These are phyloP conservation scores for Hypoxylon sp. DNA, from an alignment of 2,329 filamentous ascomycete genomes.

Conservation along the genomic window DNA sequence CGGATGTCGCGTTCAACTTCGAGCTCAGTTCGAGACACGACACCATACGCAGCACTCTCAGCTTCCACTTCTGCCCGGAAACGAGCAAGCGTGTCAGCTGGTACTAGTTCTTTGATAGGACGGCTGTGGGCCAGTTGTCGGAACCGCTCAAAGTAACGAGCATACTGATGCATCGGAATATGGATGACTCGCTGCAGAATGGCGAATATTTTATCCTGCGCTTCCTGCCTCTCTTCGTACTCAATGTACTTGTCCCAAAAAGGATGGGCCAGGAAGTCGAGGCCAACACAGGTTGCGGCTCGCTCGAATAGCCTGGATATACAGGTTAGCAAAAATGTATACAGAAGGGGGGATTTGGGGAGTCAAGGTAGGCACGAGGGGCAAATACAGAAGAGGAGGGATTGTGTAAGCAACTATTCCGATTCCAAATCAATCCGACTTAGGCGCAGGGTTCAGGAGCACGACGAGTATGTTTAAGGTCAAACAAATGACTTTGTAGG, in stretches of 20 bases:
- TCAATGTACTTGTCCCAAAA: constrained; percentile 99
- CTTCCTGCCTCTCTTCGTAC: constrained; percentile 92
- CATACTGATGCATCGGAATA: constrained; percentile 96
- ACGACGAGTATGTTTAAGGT: constrained; percentile 61
- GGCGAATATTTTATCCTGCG: constrained; percentile 85
- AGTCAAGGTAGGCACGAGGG: constrained; percentile 62
- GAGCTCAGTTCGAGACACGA: constrained; percentile 74
- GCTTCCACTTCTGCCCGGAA: constrained; percentile 81
- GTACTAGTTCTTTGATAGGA: constrained; percentile 80
- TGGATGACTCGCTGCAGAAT: constrained; percentile 87
- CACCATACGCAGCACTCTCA: constrained; percentile 69
- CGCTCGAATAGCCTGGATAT: constrained; percentile 89
- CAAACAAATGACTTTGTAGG: constrained; percentile 57
- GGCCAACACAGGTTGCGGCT: constrained; percentile 84
- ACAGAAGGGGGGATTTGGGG: constrained; percentile 46
- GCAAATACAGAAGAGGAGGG: constrained; percentile 74
- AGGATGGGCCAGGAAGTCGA: constrained; percentile 94
- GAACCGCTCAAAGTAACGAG: constrained; percentile 93
- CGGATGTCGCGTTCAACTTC: constrained; percentile 90
- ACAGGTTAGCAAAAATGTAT: constrained; percentile 53
- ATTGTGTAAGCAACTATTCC: constrained; percentile 68
- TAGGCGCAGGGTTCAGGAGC: constrained; percentile 54
- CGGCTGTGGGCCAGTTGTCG: constrained; percentile 80
- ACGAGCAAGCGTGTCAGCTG: constrained; percentile 75
- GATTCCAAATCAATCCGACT: constrained; percentile 61